phyloP scores from a whole-genome alignment of 176 grass and related monocot species.

The Oryza rufipogon region DNA sequence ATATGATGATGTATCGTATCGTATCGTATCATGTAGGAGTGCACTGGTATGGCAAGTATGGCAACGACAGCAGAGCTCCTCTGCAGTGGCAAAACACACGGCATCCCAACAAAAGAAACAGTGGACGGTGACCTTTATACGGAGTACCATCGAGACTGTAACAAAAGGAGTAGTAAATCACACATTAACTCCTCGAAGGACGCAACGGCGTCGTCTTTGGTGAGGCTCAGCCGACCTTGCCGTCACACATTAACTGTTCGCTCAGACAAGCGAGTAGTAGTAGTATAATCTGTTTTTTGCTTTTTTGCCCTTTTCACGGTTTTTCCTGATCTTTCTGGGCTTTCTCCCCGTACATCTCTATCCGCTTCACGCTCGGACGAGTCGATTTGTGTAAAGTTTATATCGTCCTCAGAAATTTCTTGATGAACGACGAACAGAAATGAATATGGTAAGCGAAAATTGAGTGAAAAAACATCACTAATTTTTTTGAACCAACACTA shows the following conservation, averaged over 20 bases:
- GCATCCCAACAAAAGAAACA: conserved; percentile 18
- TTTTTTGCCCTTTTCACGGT: neutral
- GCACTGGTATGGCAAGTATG: neutral
- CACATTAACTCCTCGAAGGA: conserved; percentile 31
- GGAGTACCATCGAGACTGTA: too few species aligned
- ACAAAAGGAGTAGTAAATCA: conserved; percentile 1
- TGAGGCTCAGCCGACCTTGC: conserved; percentile 34
- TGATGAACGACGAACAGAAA: rapidly evolving
- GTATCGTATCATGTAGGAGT: too few species aligned
- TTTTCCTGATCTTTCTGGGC: neutral
- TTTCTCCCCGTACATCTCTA: neutral
- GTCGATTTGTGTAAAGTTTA: neutral
- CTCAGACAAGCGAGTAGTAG: neutral
- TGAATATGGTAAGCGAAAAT: neutral
- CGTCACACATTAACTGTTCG: conserved; percentile 39
- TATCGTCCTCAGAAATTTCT: neutral
- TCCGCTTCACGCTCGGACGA: neutral
- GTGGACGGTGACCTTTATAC: conserved; percentile 2
- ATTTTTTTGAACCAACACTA: too few species aligned
- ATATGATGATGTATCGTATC: neutral
- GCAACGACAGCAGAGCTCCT: neutral
- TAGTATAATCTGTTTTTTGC: neutral
- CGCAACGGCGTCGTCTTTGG: neutral
- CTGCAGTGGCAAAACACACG: neutral
- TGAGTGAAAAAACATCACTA: neutral